Percentiles rank a stretch among this genome's conserved stretches.
Conservation (phyloP, 768 basidiomycete species). For the Tricholoma bakamatsutake region DNA sequence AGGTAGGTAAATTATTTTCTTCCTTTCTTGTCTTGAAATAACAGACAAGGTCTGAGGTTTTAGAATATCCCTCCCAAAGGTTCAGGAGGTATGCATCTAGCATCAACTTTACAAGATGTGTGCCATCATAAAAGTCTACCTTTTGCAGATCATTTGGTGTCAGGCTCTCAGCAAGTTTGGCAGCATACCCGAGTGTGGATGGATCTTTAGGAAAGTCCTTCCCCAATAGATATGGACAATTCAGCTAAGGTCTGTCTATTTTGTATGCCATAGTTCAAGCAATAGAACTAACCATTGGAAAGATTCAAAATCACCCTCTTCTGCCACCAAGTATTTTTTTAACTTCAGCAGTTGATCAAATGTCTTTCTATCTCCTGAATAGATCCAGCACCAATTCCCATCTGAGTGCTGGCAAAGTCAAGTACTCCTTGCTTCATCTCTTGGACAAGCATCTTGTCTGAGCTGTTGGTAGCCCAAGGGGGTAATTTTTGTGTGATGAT, state of each 20-base stretch:
- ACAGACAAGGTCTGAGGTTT: too few relatives aligned
- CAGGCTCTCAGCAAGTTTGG: slow-evolving; percentile 10
- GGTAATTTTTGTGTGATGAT: slow-evolving; percentile 5
- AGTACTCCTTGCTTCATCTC: slow-evolving; percentile 15
- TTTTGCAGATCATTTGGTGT: slow-evolving; percentile 19
- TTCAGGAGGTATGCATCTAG: slow-evolving; percentile 17
- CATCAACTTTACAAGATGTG: slow-evolving; percentile 14
- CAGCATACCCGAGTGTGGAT: slow-evolving; percentile 11
- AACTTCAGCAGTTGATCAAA: slow-evolving; percentile 12
- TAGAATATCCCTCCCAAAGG: slow-evolving; percentile 17
- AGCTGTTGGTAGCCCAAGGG: slow-evolving; percentile 16
- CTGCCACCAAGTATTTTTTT: slow-evolving; percentile 3
- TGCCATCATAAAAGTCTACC: slow-evolving; percentile 19
- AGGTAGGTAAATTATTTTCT: neutral
- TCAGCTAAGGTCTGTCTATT: slow-evolving; percentile 26
- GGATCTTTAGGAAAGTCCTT: slow-evolving; percentile 11
- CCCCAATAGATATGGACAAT: slow-evolving; percentile 17
- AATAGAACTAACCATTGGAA: slow-evolving; percentile 17
- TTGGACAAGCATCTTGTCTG: slow-evolving; percentile 14
- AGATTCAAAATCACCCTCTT: slow-evolving; percentile 14
- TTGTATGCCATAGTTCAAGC: slow-evolving; percentile 27
- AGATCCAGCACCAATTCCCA: slow-evolving; percentile 11
- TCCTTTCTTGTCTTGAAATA: neutral
- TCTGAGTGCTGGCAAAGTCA: slow-evolving; percentile 12
- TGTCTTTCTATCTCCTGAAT: slow-evolving; percentile 16